Evolutionary conservation across 768 basidiomycete genomes (phyloP), one percentile per base, ranked within the genome.

Genomic region (Chiua virens): DNA sequence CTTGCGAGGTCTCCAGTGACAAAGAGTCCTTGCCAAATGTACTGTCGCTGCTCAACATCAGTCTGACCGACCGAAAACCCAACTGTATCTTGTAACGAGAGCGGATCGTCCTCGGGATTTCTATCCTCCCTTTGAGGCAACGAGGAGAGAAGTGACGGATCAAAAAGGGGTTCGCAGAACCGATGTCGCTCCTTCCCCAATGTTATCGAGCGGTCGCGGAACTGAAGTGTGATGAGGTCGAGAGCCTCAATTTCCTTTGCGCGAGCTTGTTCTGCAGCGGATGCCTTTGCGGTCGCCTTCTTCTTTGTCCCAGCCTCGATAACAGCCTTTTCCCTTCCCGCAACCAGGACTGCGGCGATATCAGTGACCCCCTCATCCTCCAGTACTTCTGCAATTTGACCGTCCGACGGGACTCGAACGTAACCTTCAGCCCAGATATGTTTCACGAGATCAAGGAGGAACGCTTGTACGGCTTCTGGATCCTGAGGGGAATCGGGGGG

Each of bases 291-390:
- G 8, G 76, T 85, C 22, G 80, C 79, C 56, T 85, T 86, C 64
- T 86, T 88, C 72, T 88, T 91, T 73, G 85, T 86, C 18, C 84
- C 87, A 54, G 82, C 83, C 67, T 93, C 91, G 53, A 95, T 93
- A 30, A 94, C 82, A 0, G 91, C 89, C 57, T 86, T 84, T 69
- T 94, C 93, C 63, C 87, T 89, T n/a, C 93, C 93, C 8, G 91
- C 89, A 28, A 92, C 89, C 39, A 96, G 76, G 41, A 90, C 84
- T 8, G 94, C 91, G 7, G 93, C 93, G 51, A 95, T 92, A 65
- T 96, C 90, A 17, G 89, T 90, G 22, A 92, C 74, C 4, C 90
- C 93, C 55, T 93, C 92, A 49, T 92, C 91, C 53, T 91, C 91
- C 15, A 73, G 73, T 32, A 71, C 45, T 55, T 73, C 72, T 8